Conservation (phyloP, 1,284 basidiomycete species). For the Cutaneotrichosporon cavernicola region DNA sequence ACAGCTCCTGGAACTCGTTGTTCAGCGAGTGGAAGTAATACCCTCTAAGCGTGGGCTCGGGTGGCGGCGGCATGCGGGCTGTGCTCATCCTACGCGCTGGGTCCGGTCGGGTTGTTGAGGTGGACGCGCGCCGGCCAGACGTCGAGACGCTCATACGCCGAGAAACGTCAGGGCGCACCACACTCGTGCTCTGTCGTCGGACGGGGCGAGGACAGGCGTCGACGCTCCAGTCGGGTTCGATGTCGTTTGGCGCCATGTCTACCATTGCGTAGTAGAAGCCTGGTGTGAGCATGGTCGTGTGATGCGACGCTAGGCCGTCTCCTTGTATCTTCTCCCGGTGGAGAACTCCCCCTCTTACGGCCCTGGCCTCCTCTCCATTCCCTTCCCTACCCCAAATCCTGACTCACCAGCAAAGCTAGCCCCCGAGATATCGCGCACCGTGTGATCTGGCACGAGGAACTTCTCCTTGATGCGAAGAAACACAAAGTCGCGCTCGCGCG, state of each 20-base stretch:
- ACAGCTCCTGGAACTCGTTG: conserved; percentile 55
- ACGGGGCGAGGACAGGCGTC: conserved; percentile 18
- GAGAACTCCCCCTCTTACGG: neutral
- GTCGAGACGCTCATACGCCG: conserved; percentile 23
- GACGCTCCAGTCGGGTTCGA: conserved; percentile 31
- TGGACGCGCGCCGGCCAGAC: conserved; percentile 19
- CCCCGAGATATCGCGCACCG: conserved; percentile 88
- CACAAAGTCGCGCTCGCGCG: conserved; percentile 53
- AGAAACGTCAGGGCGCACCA: conserved; percentile 23
- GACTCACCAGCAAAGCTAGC: conserved; percentile 86
- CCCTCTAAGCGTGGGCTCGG: conserved; percentile 48
- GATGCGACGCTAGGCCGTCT: neutral
- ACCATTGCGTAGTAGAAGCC: conserved; percentile 73
- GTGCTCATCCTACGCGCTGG: conserved; percentile 27
- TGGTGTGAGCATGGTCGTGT: conserved; percentile 42
- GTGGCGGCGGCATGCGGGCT: conserved; percentile 25
- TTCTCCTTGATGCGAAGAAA: conserved; percentile 98
- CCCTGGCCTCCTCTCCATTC: too few relatives aligned
- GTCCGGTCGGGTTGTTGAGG: conserved; percentile 17
- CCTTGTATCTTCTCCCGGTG: too few relatives aligned
- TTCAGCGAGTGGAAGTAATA: conserved; percentile 80
- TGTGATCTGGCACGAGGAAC: conserved; percentile 90
- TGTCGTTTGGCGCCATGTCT: conserved; percentile 46
- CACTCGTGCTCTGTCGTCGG: conserved; percentile 20
- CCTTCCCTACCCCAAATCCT: too few relatives aligned